phyloP scores from a whole-genome alignment of 345 rosid species.

The Hevea brasiliensis region DNA sequence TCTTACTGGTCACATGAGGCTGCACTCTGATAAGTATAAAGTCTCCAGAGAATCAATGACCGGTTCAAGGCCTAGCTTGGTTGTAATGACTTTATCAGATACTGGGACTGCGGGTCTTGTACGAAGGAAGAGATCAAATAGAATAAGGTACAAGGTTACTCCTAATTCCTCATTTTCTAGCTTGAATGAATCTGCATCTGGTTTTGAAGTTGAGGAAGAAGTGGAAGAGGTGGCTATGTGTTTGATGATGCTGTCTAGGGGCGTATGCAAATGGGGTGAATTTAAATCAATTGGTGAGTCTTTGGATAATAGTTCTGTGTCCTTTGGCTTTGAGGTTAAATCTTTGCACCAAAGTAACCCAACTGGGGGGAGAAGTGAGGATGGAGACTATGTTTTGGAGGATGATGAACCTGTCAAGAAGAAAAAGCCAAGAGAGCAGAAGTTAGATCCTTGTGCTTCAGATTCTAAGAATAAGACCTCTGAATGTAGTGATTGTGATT shows the following conservation, averaged over 20 bases:
- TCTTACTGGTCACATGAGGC: constrained; percentile 37
- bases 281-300: constrained; percentile 19
- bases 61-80: constrained; percentile 18
- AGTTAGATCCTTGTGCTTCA: constrained; percentile 22
- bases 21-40: constrained; percentile 23
- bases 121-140: constrained; percentile 50
- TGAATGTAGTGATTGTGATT: constrained; percentile 13
- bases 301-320: constrained; percentile 19
- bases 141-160: constrained; percentile 44
- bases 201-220: constrained; percentile 38
- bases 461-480: constrained; percentile 20
- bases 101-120: constrained; percentile 24
- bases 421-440: constrained; percentile 24
- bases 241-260: constrained; percentile 60
- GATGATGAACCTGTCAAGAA: constrained; percentile 18
- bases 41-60: constrained; percentile 19
- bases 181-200: constrained; percentile 42
- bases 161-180: constrained; percentile 45
- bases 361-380: constrained; percentile 9
- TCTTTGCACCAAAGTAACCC: constrained; percentile 12
- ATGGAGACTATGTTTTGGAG: constrained; percentile 3
- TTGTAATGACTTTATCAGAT: constrained; percentile 25
- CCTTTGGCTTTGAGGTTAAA: constrained; percentile 16
- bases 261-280: constrained; percentile 24
- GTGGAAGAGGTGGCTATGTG: constrained; percentile 47